Evolutionary conservation across 208 protist species (phyloP), one percentile per base, ranked within the genome.

Genomic region (Trypanosomatidae sp.): DNA sequence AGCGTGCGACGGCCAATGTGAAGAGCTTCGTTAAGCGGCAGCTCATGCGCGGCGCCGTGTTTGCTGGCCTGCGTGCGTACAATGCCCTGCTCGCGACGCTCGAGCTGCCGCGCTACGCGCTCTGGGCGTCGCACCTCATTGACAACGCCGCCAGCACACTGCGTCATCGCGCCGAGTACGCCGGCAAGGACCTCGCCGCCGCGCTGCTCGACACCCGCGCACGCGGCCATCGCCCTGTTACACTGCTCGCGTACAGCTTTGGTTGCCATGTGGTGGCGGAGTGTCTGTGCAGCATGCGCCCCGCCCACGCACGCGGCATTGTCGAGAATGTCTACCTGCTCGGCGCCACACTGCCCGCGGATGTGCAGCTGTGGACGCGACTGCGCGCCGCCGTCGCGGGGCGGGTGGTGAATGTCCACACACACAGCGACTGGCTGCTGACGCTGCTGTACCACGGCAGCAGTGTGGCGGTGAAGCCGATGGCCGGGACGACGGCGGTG

Each of bases 261-360:
- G 88, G 88, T 7, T 61, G 70, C 22, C 62, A 64, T 4, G 82
- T 93, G 20, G 80, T 95, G 46, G 77, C 67, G 13, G 66, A 92
- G 37, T 92, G 81, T 41, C 66, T 93, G 41, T 43, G 45, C 4
- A 78, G 79, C 64, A 64, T 95, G 25, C 43, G 72, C 19, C 52
- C 59, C 35, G 56, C 67, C 21, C 38, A 70, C 30, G 71, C 69
- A 6, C 71, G 70, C 30, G 63, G 64, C 21, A 49, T 95, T 6
- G 71, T 95, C 16, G 82, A 95, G 41, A 85, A 89, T 50, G 84
- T 79, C 23, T 89, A 82, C 57, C 52, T 95, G 20, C 48, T 93
- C 15, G 88, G 88, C 16, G 48, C 53, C 10, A 77, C 73, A 8
- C 64, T 88, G 24, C 48, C 61, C 33, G 61, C 75, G 11, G 68